A percentile compares a stretch with the other conserved stretches of the same genome.
Conservation (phyloP, 2,329 filamentous ascomycete genomes). For the Biscogniauxia marginata region DNA sequence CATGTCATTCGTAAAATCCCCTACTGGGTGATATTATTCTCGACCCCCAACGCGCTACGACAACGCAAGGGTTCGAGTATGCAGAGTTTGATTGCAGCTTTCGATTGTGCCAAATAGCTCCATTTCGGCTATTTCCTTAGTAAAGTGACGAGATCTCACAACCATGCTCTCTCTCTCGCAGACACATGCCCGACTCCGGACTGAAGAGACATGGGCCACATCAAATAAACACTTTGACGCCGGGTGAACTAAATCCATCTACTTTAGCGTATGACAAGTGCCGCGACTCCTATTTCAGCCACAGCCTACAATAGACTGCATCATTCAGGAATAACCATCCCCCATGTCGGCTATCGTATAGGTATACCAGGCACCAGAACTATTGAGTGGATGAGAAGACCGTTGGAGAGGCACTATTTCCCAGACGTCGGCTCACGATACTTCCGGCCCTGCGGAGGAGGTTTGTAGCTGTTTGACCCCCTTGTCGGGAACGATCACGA, state of each 20-base stretch:
- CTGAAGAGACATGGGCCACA: neutral
- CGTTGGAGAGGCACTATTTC: neutral
- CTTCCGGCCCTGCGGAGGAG: neutral
- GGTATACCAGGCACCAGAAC: neutral
- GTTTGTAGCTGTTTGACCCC: neutral
- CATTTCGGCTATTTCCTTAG: neutral
- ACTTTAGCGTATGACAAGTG: neutral
- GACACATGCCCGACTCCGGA: neutral
- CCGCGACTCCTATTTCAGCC: neutral
- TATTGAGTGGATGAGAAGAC: neutral
- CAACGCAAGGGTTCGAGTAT: slow-evolving; percentile 5
- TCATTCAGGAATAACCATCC: neutral
- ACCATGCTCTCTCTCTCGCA: neutral
- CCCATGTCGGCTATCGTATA: neutral
- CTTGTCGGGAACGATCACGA: neutral
- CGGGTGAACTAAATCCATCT: neutral
- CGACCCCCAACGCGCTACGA: slow-evolving; percentile 17
- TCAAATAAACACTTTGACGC: neutral
- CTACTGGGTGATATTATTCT: neutral
- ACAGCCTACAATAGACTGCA: neutral
- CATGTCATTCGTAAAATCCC: slow-evolving; percentile 5
- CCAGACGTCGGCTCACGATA: neutral
- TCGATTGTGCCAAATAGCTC: neutral
- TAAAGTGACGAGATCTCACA: neutral
- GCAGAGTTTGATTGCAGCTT: slow-evolving; percentile 19